Percentiles rank a stretch among this genome's conserved stretches.
Evolutionary conservation across 2,329 filamentous ascomycete genomes (phyloP).

Genomic region (Phyllosticta citriasiana): DNA sequence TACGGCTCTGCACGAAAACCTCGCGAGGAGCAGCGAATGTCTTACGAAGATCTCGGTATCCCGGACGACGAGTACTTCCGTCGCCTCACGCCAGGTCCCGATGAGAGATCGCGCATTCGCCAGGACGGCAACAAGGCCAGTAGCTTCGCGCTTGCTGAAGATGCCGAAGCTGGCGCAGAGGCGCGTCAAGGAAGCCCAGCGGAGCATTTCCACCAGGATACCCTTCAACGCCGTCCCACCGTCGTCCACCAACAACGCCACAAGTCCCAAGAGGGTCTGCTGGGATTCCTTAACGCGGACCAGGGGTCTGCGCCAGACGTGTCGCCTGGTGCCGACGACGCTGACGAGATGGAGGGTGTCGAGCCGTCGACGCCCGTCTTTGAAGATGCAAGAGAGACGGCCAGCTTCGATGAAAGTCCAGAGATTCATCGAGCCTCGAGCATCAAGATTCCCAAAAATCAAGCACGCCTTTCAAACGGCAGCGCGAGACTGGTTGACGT

Average conservation of each 20-base stretch:
- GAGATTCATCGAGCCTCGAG: constrained; percentile 57
- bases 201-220: background rate
- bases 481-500: constrained; percentile 66
- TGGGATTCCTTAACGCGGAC: constrained; percentile 34
- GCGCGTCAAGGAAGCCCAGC: constrained; percentile 22
- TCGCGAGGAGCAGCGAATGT: constrained; percentile 46
- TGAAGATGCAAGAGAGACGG: constrained; percentile 16
- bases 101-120: constrained; percentile 27
- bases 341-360: constrained; percentile 21
- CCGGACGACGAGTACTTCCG: constrained; percentile 68
- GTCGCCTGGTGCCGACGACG: constrained; percentile 2
- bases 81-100: constrained; percentile 39
- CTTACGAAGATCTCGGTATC: constrained; percentile 55
- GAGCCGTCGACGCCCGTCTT: constrained; percentile 25
- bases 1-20: constrained; percentile 30
- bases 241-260: constrained; percentile 52
- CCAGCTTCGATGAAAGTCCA: constrained; percentile 18
- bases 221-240: constrained; percentile 33
- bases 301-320: background rate
- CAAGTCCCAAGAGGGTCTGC: constrained; percentile 52
- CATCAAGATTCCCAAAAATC: constrained; percentile 55
- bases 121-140: constrained; percentile 27
- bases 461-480: constrained; percentile 63
- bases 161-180: constrained; percentile 32
- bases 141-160: constrained; percentile 32